These are phyloP conservation scores for Phyllosticta citriasiana DNA, from an alignment of 2,329 filamentous ascomycete species.

Conservation along the genomic window DNA sequence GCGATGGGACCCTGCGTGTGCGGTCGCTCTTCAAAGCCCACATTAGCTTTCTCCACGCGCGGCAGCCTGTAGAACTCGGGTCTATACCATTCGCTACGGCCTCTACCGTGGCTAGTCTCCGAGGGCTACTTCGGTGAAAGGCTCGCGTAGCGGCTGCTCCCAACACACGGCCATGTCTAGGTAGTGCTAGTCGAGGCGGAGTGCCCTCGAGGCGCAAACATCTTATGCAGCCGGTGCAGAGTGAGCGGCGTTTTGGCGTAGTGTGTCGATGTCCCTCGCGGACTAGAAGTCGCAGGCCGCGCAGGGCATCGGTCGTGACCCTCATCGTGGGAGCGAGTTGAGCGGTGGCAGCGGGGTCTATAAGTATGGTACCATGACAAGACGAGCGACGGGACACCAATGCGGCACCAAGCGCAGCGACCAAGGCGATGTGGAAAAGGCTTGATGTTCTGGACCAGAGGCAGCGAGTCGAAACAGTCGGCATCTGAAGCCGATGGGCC, in stretches of 20 bases:
- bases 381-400: not conserved
- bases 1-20: slow-evolving; percentile 57
- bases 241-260: not conserved
- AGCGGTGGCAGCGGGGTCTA: not conserved
- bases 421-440: not conserved
- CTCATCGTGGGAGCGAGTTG: not conserved
- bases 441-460: not conserved
- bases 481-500: not conserved
- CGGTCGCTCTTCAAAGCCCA: not conserved
- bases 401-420: not conserved
- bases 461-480: not conserved
- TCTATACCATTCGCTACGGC: slow-evolving; percentile 5
- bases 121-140: slow-evolving; percentile 1
- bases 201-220: slow-evolving; percentile 2
- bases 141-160: not conserved
- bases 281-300: not conserved
- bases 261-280: slow-evolving; percentile 1
- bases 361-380: slow-evolving; percentile 2
- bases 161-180: slow-evolving; percentile 1
- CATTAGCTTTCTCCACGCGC: not conserved
- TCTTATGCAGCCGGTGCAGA: not conserved
- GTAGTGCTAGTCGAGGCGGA: slow-evolving; percentile 5
- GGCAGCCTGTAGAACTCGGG: no score
- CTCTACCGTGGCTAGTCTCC: slow-evolving; percentile 1
- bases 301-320: not conserved